Base-by-base conservation (phyloP, 768 basidiomycete genomes). In the Russula olivacea region DNA sequence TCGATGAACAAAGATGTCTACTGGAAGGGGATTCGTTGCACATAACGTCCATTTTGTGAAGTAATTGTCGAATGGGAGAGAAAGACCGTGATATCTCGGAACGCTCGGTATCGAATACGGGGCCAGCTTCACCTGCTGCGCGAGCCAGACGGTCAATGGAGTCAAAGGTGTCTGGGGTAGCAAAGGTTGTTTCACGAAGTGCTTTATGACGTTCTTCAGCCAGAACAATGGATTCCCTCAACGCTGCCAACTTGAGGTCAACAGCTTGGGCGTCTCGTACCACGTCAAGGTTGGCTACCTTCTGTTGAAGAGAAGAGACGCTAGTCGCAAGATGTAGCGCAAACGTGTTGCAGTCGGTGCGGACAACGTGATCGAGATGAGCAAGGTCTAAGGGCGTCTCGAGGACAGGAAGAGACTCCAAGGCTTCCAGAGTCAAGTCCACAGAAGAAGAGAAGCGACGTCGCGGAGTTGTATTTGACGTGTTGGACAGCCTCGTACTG, bases 261-360 rank as follows among this genome's bases (percentile, higher is more conserved):
- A 68, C 43, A 10, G 48, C 58, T 14, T 34, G 55, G 12, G 61
- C 67, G 21, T 48, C 47, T 15, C 40, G 65, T 12, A 57, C 59
- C 10, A 61, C 43, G 8, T 61, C 61, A 7, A 68, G 49, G 47
- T 61, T n/a, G 28, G 30, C 40, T 23, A 49, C n/a, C 34, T 51
- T 67, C 10, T 53, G 65, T 34, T 63, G 50, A 28, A 66, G 74
- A 45, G 72, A 69, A 41, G 80, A 75, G 28, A 68, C 59, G 17
- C 50, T 53, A 43, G 48, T 40, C 19, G 55, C 52, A 25, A 68
- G 23, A 36, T 51, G 57, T 75, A 91, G 83, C 54, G 83, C 75
- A 68, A 83, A 83, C n/a, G 81, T 73, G 71, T 93, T 91, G 50
- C 81, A 81, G 70, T 90, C 85, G 14, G 80, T 71, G 34, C 91